Percentiles rank a stretch among this genome's conserved stretches.
These are phyloP conservation scores for Dryadomyces quercivorus DNA, from an alignment of 2,329 filamentous ascomycete species.

Conservation along the genomic window DNA sequence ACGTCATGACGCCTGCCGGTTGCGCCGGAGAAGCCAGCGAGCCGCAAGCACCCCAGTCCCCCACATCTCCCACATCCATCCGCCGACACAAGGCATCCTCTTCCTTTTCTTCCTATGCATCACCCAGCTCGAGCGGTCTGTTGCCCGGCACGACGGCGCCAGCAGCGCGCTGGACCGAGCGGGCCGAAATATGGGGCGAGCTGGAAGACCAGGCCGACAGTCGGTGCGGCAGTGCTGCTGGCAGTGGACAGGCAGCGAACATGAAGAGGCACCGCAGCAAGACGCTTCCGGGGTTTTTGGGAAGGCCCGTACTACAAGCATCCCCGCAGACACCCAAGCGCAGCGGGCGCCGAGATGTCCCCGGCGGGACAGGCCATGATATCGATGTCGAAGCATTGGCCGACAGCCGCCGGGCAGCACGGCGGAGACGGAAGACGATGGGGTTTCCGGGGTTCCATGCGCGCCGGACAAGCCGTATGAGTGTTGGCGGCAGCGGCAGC, in stretches of 20 bases:
- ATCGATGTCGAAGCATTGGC: slow-evolving; percentile 14
- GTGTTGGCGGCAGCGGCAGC: slow-evolving; percentile 4
- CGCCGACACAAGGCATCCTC: slow-evolving; percentile 26
- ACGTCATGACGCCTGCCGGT: background rate
- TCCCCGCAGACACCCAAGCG: background rate
- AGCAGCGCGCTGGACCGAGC: slow-evolving; percentile 44
- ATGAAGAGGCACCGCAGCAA: slow-evolving; percentile 32
- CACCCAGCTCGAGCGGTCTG: background rate
- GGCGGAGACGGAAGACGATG: slow-evolving; percentile 43
- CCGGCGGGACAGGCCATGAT: background rate
- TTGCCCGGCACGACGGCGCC: background rate
- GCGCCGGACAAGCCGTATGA: background rate
- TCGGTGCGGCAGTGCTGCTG: slow-evolving; percentile 10
- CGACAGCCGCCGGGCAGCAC: slow-evolving; percentile 14
- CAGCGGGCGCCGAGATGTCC: background rate
- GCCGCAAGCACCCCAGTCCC: background rate
- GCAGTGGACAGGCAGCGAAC: slow-evolving; percentile 17
- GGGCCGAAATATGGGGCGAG: slow-evolving; percentile 77
- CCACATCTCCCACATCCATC: background rate
- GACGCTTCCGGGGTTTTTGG: slow-evolving; percentile 26
- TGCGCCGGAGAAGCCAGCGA: background rate
- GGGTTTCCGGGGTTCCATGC: slow-evolving; percentile 51
- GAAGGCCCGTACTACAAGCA: slow-evolving; percentile 19
- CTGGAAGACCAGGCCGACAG: slow-evolving; percentile 58
- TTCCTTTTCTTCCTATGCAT: background rate